These are phyloP conservation scores for Neurospora sp. DNA, from an alignment of 495 filamentous ascomycete species.

Conservation along the genomic window DNA sequence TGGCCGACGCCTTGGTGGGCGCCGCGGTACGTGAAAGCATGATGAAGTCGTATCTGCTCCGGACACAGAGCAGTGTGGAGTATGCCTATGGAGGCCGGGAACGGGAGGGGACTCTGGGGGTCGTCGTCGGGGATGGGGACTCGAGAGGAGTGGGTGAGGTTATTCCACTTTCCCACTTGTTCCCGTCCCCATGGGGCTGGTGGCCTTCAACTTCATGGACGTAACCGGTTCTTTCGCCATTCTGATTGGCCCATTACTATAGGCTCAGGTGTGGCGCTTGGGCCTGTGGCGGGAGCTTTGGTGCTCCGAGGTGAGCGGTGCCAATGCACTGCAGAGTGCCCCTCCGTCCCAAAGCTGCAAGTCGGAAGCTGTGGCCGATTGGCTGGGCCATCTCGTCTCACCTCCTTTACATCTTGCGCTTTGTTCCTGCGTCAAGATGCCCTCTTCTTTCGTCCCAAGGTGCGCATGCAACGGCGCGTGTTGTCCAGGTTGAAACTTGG, in stretches of 20 bases:
- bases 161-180: background rate
- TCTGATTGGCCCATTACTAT: background rate
- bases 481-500: background rate
- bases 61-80: slow-evolving; percentile 29
- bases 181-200: background rate
- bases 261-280: background rate
- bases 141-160: slow-evolving; percentile 2
- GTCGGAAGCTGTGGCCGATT: background rate
- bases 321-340: background rate
- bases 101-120: slow-evolving; percentile 4
- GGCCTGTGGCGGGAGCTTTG: background rate
- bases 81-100: slow-evolving; percentile 29
- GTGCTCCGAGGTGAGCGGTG: background rate
- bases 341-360: background rate
- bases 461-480: background rate
- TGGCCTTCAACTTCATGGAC: background rate
- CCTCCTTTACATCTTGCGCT: background rate
- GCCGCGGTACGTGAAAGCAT: slow-evolving; percentile 41
- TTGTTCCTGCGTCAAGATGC: background rate
- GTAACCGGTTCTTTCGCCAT: background rate
- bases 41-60: slow-evolving; percentile 29
- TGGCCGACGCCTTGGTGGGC: slow-evolving; percentile 32
- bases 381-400: background rate
- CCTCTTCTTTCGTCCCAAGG: background rate
- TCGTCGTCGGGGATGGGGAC: background rate